These are phyloP conservation scores for Penicillium sp. DNA, from an alignment of 2,329 filamentous ascomycete species.

Conservation along the genomic window DNA sequence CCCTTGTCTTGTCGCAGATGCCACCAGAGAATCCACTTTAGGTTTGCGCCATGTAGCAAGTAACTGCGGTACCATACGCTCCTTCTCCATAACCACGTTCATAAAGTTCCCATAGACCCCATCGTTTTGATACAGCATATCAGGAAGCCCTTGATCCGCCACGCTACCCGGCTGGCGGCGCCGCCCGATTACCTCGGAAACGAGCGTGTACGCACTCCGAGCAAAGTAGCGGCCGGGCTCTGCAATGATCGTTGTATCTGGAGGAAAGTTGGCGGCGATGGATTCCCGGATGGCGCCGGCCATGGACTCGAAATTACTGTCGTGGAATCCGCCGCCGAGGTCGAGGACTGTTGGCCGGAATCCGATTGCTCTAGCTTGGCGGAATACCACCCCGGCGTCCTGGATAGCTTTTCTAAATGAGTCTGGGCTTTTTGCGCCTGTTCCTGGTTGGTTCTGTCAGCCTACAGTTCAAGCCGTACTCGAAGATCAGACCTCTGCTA, in stretches of 20 bases:
- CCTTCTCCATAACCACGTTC: no score
- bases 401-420: slow-evolving; percentile 24
- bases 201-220: slow-evolving; percentile 28
- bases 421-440: slow-evolving; percentile 22
- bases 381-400: no score
- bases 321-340: slow-evolving; percentile 34
- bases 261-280: not conserved
- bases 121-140: slow-evolving; percentile 38
- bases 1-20: no score
- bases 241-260: slow-evolving; percentile 20
- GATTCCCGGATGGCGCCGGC: slow-evolving; percentile 5
- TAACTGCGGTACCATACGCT: no score
- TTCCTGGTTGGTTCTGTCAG: no score
- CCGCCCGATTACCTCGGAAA: slow-evolving; percentile 28
- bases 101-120: slow-evolving; percentile 35
- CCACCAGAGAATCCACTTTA: no score
- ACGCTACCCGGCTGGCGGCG: slow-evolving; percentile 19
- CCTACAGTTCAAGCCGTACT: no score
- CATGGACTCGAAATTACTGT: slow-evolving; percentile 28
- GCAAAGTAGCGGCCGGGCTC: slow-evolving; percentile 34
- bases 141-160: not conserved
- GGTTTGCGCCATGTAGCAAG: no score
- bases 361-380: slow-evolving; percentile 18
- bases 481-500: no score
- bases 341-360: slow-evolving; percentile 29